phyloP scores from a whole-genome alignment of 257 asterid genomes.

The Gentiana straminea region DNA sequence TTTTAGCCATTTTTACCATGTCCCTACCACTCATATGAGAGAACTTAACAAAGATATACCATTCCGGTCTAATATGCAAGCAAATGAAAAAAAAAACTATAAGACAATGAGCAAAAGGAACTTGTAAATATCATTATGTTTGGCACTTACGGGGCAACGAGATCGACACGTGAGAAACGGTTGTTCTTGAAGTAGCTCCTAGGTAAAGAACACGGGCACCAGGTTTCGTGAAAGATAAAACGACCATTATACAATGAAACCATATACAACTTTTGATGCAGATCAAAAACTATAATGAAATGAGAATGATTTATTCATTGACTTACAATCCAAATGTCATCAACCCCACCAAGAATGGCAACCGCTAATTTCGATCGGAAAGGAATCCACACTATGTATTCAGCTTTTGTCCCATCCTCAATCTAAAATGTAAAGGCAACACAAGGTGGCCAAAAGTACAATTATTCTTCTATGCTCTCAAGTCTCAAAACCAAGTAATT shows the following conservation, averaged over 20 bases:
- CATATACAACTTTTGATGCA: no score
- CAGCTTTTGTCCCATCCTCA: slow-evolving; percentile 74
- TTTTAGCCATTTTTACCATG: slow-evolving; percentile 92
- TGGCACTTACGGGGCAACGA: slow-evolving; percentile 72
- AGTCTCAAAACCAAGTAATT: no score
- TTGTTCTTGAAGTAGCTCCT: slow-evolving; percentile 89
- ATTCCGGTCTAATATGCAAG: slow-evolving; percentile 50
- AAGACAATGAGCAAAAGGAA: background rate
- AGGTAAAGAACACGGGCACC: slow-evolving; percentile 39
- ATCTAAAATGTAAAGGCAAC: slow-evolving; percentile 22
- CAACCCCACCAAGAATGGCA: slow-evolving; percentile 88
- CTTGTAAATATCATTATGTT: no score
- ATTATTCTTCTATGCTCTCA: background rate
- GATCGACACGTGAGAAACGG: slow-evolving; percentile 88
- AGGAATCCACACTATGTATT: slow-evolving; percentile 95
- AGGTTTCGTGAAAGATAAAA: slow-evolving; percentile 18
- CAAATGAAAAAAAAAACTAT: background rate
- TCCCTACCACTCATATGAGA: slow-evolving; percentile 96
- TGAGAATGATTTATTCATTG: background rate
- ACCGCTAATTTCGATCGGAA: slow-evolving; percentile 97
- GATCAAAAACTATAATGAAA: background rate
- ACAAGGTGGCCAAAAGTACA: background rate
- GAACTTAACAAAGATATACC: slow-evolving; percentile 92
- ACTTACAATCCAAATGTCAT: slow-evolving; percentile 93
- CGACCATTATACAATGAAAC: background rate